Base-by-base conservation (phyloP, 208 protist genomes). In the Trypanosoma boissoni region DNA sequence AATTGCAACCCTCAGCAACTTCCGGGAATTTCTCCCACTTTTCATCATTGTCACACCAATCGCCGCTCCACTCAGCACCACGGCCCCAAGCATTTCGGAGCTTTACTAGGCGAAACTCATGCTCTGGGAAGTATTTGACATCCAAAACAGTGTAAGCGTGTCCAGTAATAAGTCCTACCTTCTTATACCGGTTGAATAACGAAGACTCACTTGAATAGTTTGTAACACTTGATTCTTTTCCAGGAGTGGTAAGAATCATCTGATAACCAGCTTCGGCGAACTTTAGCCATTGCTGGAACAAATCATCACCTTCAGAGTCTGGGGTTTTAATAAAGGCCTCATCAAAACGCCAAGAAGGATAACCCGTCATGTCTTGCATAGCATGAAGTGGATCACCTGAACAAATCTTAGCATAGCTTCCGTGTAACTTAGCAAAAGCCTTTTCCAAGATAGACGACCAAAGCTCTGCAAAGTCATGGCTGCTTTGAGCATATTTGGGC, bases 381-480 rank as follows among this genome's bases (percentile, higher is more conserved):
- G 90, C 86, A 44, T 91, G 82, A 41, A 88, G 75, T 28, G 82
- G 78, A 55, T 96, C 85, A 54, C 89, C 86, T 41, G 74, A 74
- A 60, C 58, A 71, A 64, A 95, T 93, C 43, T 54, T 60, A 8
- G 69, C 81, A 69, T 95, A 95, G 61, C 72, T 83, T 24, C 87
- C 87, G 52, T 93, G 78, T 34, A 94, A 56, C 76, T 96, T 96
- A 44, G 88, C 88, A 72, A 86, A 96, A 43, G 89, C 89, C 65
- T 96, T 96, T 67, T 96, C 55, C 23, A 94, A 49, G 43, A 96
- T 81, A 43, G 58, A 82, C 12, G 82, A 69, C 90, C 90, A 96
- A 28, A 95, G 64, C 68, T 96, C 83, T 2, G 83, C 73, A 10
- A 68, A 66, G 52, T 90, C 78, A 44, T 74, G 0, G 8, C 23